Evolutionary conservation across 2,329 filamentous ascomycete genomes (phyloP).

Genomic region (Scedosporium apiospermum): DNA sequence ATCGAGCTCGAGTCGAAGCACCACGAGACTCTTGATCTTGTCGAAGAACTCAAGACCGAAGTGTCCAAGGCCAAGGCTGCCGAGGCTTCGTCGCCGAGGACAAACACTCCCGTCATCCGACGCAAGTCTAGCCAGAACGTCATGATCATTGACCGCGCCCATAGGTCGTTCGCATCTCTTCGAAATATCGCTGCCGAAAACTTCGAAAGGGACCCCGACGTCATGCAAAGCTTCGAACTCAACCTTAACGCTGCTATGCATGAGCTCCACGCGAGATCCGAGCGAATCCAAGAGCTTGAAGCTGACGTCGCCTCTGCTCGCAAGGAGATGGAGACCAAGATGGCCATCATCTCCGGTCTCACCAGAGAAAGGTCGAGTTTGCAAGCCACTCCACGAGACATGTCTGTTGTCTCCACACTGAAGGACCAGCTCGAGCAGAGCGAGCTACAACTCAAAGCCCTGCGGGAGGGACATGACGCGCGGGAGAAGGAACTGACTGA

Average conservation of each 20-base stretch:
- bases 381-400: slow-evolving; percentile 76
- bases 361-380: slow-evolving; percentile 88
- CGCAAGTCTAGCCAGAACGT: slow-evolving; percentile 89
- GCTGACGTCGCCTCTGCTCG: slow-evolving; percentile 71
- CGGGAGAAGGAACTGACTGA: slow-evolving; percentile 66
- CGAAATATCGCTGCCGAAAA: slow-evolving; percentile 82
- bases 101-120: slow-evolving; percentile 70
- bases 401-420: slow-evolving; percentile 79
- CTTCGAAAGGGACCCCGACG: slow-evolving; percentile 72
- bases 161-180: slow-evolving; percentile 81
- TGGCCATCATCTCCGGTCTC: slow-evolving; percentile 87
- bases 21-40: slow-evolving; percentile 69
- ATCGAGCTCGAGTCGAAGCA: slow-evolving; percentile 76
- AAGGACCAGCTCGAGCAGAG: slow-evolving; percentile 81
- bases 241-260: slow-evolving; percentile 89
- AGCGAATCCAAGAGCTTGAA: slow-evolving; percentile 84
- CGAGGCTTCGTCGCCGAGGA: slow-evolving; percentile 51
- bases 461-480: slow-evolving; percentile 62
- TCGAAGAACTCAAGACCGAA: slow-evolving; percentile 86
- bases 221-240: slow-evolving; percentile 85
- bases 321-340: slow-evolving; percentile 96
- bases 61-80: slow-evolving; percentile 64
- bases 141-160: slow-evolving; percentile 79
- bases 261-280: slow-evolving; percentile 76
- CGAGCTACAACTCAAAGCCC: slow-evolving; percentile 65